Percentiles rank a stretch among this genome's conserved stretches.
Evolutionary conservation across 495 filamentous ascomycete species (phyloP).

Genomic region (Daldinia decipiens): DNA sequence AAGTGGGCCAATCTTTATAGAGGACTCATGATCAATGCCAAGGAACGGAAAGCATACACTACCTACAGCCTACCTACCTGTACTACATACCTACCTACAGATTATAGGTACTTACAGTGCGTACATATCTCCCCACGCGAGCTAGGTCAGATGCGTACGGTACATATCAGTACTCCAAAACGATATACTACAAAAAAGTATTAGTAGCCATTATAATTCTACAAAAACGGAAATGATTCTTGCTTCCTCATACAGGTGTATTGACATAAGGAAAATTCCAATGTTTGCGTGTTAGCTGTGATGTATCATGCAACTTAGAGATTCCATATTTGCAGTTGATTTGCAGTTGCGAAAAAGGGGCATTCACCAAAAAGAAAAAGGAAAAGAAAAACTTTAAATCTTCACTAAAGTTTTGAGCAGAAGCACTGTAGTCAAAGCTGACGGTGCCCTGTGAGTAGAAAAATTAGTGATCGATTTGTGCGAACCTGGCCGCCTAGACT

Average conservation of each 20-base stretch:
- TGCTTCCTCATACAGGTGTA: not conserved
- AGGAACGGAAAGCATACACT: not conserved
- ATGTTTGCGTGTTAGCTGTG: not conserved
- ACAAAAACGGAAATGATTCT: not conserved
- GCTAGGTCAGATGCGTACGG: not conserved
- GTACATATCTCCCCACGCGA: not conserved
- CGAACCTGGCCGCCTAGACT: conserved; percentile 4
- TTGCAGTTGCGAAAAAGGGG: conserved; percentile 2
- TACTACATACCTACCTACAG: too few species aligned
- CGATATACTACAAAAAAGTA: not conserved
- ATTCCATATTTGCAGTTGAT: too few species aligned
- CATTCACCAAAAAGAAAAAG: not conserved
- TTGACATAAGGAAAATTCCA: not conserved
- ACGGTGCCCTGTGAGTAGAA: conserved; percentile 4
- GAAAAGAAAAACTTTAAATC: conserved; percentile 24
- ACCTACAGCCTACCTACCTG: too few species aligned
- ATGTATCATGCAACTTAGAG: not conserved
- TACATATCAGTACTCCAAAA: not conserved
- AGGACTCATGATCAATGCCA: not conserved
- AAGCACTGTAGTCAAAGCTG: not conserved
- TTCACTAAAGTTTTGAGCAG: conserved; percentile 14
- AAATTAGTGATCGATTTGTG: conserved; percentile 28
- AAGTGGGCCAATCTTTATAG: conserved; percentile 19
- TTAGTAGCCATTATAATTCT: not conserved
- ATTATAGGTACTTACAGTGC: not conserved